Evolutionary conservation across 148 eudicot species (phyloP).

Genomic region (Nepenthes mirabilis): DNA sequence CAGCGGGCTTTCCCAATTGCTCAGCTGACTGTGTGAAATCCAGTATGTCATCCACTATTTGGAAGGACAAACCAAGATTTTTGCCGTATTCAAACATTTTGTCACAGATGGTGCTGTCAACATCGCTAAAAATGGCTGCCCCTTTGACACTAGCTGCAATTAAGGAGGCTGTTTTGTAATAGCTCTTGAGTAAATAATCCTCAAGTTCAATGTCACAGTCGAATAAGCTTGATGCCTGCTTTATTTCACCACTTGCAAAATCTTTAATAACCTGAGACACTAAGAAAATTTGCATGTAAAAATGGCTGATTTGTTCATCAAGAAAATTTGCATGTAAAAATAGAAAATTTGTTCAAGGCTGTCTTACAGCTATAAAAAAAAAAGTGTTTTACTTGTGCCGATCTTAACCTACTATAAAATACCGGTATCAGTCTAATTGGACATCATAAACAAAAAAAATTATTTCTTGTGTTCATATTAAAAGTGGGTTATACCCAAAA

Average conservation of each 20-base stretch:
- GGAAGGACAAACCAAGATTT: constrained; percentile 86
- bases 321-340: not conserved
- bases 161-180: constrained; percentile 88
- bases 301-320: not conserved
- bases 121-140: constrained; percentile 79
- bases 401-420: too few species aligned
- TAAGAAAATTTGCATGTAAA: constrained; percentile 2
- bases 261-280: constrained; percentile 81
- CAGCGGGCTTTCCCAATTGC: constrained; percentile 91
- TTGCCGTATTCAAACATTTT: constrained; percentile 79
- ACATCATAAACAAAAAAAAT: too few species aligned
- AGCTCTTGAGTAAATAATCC: constrained; percentile 81
- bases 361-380: too few species aligned
- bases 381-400: too few species aligned
- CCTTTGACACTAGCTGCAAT: constrained; percentile 94
- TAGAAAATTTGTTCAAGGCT: too few species aligned
- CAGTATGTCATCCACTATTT: constrained; percentile 84
- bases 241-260: constrained; percentile 93
- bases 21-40: constrained; percentile 87
- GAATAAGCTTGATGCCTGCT: constrained; percentile 83
- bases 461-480: too few species aligned
- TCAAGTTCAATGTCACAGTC: constrained; percentile 72
- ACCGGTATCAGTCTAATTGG: too few species aligned
- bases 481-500: too few species aligned
- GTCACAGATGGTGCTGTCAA: constrained; percentile 35